Evolutionary conservation across 495 filamentous ascomycete genomes (phyloP).

Genomic region (Penicillium parvum): DNA sequence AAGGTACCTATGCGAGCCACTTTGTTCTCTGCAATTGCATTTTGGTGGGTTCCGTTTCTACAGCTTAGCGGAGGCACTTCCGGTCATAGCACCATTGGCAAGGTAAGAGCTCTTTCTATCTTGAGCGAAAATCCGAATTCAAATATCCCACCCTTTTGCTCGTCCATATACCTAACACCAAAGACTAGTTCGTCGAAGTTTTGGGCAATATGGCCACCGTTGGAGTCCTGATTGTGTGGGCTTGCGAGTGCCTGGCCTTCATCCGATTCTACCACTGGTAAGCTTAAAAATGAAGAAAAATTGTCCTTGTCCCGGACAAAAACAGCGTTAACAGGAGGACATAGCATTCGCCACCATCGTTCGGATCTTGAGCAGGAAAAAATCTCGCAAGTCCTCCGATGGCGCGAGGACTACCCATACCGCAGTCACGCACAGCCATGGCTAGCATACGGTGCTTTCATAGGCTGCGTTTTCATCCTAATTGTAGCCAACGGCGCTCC

Average conservation of each 20-base stretch:
- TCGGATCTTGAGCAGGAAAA: neutral
- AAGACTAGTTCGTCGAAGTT: conserved; percentile 26
- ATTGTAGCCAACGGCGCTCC: conserved; percentile 35
- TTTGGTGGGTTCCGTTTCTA: conserved; percentile 46
- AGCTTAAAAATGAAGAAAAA: no score
- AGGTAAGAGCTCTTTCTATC: neutral
- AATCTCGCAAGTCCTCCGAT: conserved; percentile 7
- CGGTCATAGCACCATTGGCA: neutral
- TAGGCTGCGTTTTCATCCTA: conserved; percentile 35
- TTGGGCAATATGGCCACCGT: conserved; percentile 36
- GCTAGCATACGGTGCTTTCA: conserved; percentile 32
- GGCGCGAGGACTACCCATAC: conserved; percentile 34
- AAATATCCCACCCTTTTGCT: no score
- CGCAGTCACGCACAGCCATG: conserved; percentile 40
- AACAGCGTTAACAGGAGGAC: neutral
- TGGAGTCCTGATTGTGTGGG: conserved; percentile 41
- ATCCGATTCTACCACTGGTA: conserved; percentile 39
- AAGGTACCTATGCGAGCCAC: conserved; percentile 36
- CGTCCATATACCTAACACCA: neutral
- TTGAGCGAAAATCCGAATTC: no score
- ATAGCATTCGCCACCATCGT: neutral
- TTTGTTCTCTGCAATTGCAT: conserved; percentile 30
- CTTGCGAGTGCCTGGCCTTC: conserved; percentile 41
- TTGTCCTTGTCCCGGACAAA: neutral
- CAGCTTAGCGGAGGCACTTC: conserved; percentile 1